These are phyloP conservation scores for Orbilia oligospora DNA, from an alignment of 2,329 filamentous ascomycete genomes.

Conservation along the genomic window DNA sequence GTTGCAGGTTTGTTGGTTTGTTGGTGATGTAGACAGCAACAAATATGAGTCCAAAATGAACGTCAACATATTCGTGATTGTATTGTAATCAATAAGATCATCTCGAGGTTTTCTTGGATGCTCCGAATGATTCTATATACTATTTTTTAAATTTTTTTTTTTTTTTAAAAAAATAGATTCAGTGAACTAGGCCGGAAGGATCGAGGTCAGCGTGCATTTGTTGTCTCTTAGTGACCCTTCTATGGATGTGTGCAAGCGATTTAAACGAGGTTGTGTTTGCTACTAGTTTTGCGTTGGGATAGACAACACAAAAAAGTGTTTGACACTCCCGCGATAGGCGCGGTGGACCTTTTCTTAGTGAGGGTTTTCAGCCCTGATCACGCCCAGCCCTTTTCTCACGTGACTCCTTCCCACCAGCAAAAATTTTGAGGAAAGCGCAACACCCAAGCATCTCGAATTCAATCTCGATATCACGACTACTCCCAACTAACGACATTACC, in stretches of 20 bases:
- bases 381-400: conserved; percentile 26
- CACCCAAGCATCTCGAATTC: conserved; percentile 56
- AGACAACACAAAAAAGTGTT: conserved; percentile 33
- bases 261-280: too few relatives aligned
- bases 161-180: too few relatives aligned
- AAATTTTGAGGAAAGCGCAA: conserved; percentile 53
- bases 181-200: too few relatives aligned
- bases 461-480: conserved; percentile 60
- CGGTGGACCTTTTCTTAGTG: background rate
- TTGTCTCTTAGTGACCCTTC: too few relatives aligned
- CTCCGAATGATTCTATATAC: too few relatives aligned
- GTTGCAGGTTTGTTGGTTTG: background rate
- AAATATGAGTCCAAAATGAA: too few relatives aligned
- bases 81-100: too few relatives aligned
- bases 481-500: conserved; percentile 12
- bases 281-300: background rate
- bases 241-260: too few relatives aligned
- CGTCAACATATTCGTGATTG: too few relatives aligned
- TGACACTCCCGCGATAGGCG: conserved; percentile 28
- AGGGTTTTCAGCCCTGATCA: conserved; percentile 59
- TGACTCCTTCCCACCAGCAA: conserved; percentile 50
- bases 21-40: background rate
- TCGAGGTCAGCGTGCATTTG: too few relatives aligned
- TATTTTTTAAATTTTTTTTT: too few relatives aligned
- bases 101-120: too few relatives aligned